Conservation (phyloP, 2,329 filamentous ascomycete genomes). For the Waltergamsia citrina region DNA sequence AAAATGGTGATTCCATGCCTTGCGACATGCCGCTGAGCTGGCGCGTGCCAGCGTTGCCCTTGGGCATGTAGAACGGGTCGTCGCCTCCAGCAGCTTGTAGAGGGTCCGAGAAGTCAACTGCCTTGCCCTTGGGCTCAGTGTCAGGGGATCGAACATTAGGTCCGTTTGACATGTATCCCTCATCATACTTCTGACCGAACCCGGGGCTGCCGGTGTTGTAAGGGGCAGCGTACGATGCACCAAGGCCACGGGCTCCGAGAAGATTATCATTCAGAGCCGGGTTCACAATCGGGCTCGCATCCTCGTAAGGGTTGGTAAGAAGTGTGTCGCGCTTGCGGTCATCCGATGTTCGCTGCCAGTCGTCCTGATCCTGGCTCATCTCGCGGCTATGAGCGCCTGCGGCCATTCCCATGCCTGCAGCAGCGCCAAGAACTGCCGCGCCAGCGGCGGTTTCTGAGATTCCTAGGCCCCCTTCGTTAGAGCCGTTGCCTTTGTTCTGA, state of each 20-base stretch:
- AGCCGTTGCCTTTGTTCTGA: conserved; percentile 22
- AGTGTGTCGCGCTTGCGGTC: conserved; percentile 58
- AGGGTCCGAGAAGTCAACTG: conserved; percentile 40
- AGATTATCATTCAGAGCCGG: conserved; percentile 41
- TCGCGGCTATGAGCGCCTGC: conserved; percentile 40
- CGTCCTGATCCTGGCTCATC: conserved; percentile 48
- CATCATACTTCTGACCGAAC: conserved; percentile 58
- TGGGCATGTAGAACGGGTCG: conserved; percentile 58
- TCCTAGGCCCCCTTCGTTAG: conserved; percentile 23
- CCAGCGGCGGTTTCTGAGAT: conserved; percentile 43
- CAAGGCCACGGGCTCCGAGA: conserved; percentile 27
- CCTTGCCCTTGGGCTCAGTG: conserved; percentile 44
- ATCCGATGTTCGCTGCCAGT: conserved; percentile 53
- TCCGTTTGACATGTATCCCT: conserved; percentile 82
- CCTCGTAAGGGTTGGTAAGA: conserved; percentile 59
- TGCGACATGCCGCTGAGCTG: conserved; percentile 86
- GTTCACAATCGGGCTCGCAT: conserved; percentile 51
- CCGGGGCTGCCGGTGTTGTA: conserved; percentile 47
- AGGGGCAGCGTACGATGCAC: conserved; percentile 28
- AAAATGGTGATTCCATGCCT: conserved; percentile 80
- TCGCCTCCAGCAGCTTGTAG: conserved; percentile 37
- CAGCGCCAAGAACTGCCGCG: conserved; percentile 41
- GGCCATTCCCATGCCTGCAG: conserved; percentile 35
- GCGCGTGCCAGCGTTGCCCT: conserved; percentile 31
- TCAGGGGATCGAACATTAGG: conserved; percentile 44